Base-by-base conservation (phyloP, 140 eudicot species). In the Stevia rebaudiana region DNA sequence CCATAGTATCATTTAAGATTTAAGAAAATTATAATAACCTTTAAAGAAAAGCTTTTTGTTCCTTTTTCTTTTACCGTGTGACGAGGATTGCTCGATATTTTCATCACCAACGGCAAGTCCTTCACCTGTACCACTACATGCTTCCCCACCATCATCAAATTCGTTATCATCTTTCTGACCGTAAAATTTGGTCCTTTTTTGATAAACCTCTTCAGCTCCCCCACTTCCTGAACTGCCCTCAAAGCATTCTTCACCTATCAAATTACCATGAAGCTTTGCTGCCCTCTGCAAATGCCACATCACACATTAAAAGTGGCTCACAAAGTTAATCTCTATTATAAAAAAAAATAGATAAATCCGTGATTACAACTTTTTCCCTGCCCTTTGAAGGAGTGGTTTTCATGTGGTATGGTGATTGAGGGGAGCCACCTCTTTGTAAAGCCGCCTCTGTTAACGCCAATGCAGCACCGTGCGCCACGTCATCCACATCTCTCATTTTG, bases 401-500 rank as follows among this genome's bases (percentile, higher is more conserved):
- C 59, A 67, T 66, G 44, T 63, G 76, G 59, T 72, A 79, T 54
- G 92, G 92, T 50, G 95, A 79, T 52, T 72, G 82, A 17, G 91
- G 92, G 62, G 95, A 83, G 74, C 97, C 86, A 66, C 89, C 89
- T 71, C 85, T 79, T 19, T 89, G 91, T 71, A 87, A 89, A 51
- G 92, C 97, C 78, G 92, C 97, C 78, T 83, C 97, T 40, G 97
- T 82, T 74, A 89, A 75, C 53, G 83, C 97, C 67, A 89, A 79
- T 53, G 92, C 97, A 73, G 85, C 86, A 57, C 81, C 84, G 70
- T 79, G 89, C 49, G 91, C 89, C 61, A 81, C 92, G 16, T 86
- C 89, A 74, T 79, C 82, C 30, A 78, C 82, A 73, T 76, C 81
- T 63, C 70, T 33, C 69, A 75, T 83, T 68, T 78, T 77, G 56